A percentile compares a stretch with the other conserved stretches of the same genome.
Evolutionary conservation across 768 basidiomycete genomes (phyloP).

Genomic region (Lactifluus echinatus): DNA sequence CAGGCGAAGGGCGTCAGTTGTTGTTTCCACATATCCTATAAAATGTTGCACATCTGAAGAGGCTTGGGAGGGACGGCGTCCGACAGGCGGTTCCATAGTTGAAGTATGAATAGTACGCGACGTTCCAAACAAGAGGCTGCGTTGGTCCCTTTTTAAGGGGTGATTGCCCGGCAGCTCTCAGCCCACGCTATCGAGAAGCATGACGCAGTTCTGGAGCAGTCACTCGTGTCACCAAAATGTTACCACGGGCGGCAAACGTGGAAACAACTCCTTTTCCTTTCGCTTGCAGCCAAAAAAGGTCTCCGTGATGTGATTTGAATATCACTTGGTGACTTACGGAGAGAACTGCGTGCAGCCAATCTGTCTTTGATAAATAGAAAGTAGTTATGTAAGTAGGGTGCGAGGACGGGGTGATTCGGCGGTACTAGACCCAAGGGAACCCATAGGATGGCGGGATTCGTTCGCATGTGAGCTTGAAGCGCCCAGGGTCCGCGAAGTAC

Average conservation of each 20-base stretch:
- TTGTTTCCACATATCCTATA: constrained; percentile 74
- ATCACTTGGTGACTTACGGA: constrained; percentile 4
- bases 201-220: constrained; percentile 10
- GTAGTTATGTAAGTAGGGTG: constrained; percentile 15
- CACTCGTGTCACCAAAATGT: constrained; percentile 8
- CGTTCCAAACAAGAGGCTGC: constrained; percentile 10
- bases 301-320: constrained; percentile 11
- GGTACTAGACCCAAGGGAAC: neutral
- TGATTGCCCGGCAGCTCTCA: constrained; percentile 12
- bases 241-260: constrained; percentile 6
- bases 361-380: constrained; percentile 4
- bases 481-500: constrained; percentile 4
- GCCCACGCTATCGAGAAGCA: constrained; percentile 13
- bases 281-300: constrained; percentile 11
- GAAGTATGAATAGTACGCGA: constrained; percentile 12
- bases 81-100: constrained; percentile 1
- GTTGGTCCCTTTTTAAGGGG: constrained; percentile 18
- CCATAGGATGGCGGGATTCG: constrained; percentile 2
- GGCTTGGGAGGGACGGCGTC: constrained; percentile 13
- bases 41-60: constrained; percentile 43
- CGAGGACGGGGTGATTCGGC: constrained; percentile 7
- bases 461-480: neutral
- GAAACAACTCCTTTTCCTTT: constrained; percentile 9
- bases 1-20: constrained; percentile 70
- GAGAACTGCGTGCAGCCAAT: neutral